phyloP scores from a whole-genome alignment of 2,329 filamentous ascomycete genomes.

The Cercospora sojina region DNA sequence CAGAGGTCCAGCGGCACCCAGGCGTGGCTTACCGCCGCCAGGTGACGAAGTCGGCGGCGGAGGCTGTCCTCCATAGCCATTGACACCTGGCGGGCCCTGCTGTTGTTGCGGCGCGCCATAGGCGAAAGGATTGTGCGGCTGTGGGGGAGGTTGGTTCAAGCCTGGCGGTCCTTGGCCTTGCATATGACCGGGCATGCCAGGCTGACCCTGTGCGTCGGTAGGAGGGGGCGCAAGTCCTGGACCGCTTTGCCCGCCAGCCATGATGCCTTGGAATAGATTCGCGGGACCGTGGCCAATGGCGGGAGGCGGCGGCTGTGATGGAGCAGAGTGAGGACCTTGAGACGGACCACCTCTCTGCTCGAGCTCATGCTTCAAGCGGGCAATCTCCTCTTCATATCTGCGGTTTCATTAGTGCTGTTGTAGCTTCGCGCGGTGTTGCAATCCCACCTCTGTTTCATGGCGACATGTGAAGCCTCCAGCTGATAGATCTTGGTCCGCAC shows the following conservation, averaged over 20 bases:
- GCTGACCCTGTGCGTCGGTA: conserved; percentile 60
- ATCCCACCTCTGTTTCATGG: conserved; percentile 85
- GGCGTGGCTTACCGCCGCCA: conserved; percentile 68
- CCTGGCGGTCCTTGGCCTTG: conserved; percentile 76
- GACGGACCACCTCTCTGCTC: conserved; percentile 66
- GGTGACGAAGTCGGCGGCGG: conserved; percentile 84
- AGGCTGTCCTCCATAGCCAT: conserved; percentile 79
- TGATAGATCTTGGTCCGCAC: conserved; percentile 90
- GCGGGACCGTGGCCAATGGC: conserved; percentile 82
- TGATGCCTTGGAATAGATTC: conserved; percentile 92
- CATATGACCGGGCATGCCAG: conserved; percentile 58
- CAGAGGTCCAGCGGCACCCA: conserved; percentile 29
- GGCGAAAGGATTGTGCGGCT: conserved; percentile 67
- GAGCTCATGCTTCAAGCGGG: conserved; percentile 81
- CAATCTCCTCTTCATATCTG: conserved; percentile 93
- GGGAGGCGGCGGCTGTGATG: conserved; percentile 80
- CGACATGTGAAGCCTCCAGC: conserved; percentile 85
- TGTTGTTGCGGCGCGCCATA: conserved; percentile 60
- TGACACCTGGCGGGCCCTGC: conserved; percentile 58
- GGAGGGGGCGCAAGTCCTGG: conserved; percentile 68
- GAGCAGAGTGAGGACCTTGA: conserved; percentile 68
- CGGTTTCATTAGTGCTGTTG: conserved; percentile 22
- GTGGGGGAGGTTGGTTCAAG: conserved; percentile 55
- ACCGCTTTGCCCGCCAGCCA: conserved; percentile 84
- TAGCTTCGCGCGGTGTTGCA: background rate